These are phyloP conservation scores for Trichophyton equinum DNA, from an alignment of 2,329 filamentous ascomycete species.

Conservation along the genomic window DNA sequence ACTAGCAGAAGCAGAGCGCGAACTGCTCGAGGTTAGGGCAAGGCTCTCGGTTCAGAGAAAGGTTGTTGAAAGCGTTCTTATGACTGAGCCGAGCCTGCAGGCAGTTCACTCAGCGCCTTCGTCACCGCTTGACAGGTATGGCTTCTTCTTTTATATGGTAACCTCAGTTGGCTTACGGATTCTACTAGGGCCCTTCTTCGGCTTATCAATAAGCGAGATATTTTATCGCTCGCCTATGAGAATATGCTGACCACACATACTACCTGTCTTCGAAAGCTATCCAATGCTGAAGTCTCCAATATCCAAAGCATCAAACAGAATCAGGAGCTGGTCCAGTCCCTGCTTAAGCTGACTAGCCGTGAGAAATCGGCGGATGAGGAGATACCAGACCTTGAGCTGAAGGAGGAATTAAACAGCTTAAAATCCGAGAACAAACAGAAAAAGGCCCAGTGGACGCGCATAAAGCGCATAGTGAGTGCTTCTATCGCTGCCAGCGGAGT, in stretches of 20 bases:
- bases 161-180: not conserved
- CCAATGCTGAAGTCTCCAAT: conserved; percentile 46
- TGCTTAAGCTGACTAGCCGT: conserved; percentile 51
- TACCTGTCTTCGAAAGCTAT: conserved; percentile 41
- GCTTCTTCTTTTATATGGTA: not conserved
- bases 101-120: conserved; percentile 59
- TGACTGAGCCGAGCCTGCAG: conserved; percentile 62
- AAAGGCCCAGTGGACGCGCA: conserved; percentile 56
- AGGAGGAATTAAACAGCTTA: conserved; percentile 45
- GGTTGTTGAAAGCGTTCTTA: conserved; percentile 55
- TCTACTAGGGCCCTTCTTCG: conserved; percentile 51
- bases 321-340: conserved; percentile 46
- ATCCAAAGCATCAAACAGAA: conserved; percentile 48
- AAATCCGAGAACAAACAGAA: conserved; percentile 50
- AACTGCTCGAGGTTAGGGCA: conserved; percentile 57
- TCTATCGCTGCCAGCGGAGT: conserved; percentile 70
- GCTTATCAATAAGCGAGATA: conserved; percentile 54
- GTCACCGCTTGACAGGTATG: conserved; percentile 56
- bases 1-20: conserved; percentile 45
- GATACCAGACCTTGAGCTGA: conserved; percentile 41
- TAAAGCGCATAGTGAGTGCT: conserved; percentile 68
- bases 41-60: conserved; percentile 57
- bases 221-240: conserved; percentile 51
- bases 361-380: conserved; percentile 40
- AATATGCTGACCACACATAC: conserved; percentile 45